Evolutionary conservation across 78 protist species (phyloP), one percentile per base, ranked within the genome.

Genomic region (Planoprotostelium fungivorum): DNA sequence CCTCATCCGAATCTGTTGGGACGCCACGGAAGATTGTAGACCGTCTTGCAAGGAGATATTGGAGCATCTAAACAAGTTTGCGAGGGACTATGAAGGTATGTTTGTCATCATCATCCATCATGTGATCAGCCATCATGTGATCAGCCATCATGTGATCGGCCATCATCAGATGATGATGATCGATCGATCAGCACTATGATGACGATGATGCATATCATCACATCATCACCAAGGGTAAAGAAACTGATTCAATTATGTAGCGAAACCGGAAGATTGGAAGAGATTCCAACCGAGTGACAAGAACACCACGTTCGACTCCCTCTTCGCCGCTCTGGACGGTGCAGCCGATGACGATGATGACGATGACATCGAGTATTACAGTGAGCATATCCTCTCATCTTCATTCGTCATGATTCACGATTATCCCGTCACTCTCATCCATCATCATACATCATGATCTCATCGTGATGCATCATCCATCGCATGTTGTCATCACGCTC

Each of bases 1-100:
- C 86, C 37, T 94, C 38, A 94, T 94, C 28, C 35, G 37, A 23
- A 37, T 29, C 16, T 90, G 94, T 36, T 94, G 96, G 96, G 93
- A 91, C 29, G 34, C 73, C 5, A 5, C 5, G 73, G 73, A 51
- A 5, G 73, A 51, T 51, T 51, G 73, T 51, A 51, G 73, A 51
- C 73, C 73, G 31, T 51, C 73, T 25, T 51, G 73, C 73, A 51
- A 51, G 73, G 73, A 51, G 73, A 51, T 51, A 51, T 16, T 51
- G 73, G 73, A 51, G 31, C 73, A 51, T 51, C 16, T 51, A 16
- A 16, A 5, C 5, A 51, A 51, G 73, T 5, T 16, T 5, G 31
- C 5, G 31, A 51, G 16, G 73, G 73, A 51, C 73, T 51, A 51
- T 51, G 73, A 51, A 51, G 73, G 73, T 51, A 51, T 51, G 16